These are phyloP conservation scores for Panaeolus cyanescens DNA, from an alignment of 768 basidiomycete species.

Conservation along the genomic window DNA sequence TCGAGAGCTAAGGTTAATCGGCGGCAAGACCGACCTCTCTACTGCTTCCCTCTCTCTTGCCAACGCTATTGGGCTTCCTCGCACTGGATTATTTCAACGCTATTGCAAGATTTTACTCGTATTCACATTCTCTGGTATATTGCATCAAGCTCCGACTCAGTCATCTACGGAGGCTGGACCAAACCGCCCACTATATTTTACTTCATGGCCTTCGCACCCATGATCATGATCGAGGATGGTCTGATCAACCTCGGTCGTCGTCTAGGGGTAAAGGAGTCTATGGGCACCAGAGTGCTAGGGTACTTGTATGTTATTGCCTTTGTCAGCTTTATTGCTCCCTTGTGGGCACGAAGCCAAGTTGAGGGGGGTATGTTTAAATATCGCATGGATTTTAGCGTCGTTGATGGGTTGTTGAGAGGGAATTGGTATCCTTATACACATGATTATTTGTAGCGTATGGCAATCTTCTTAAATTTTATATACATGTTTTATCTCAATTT, in stretches of 20 bases:
- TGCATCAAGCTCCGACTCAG: not conserved
- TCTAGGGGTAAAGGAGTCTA: not conserved
- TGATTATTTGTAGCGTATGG: not conserved
- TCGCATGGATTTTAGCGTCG: not conserved
- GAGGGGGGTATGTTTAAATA: not conserved
- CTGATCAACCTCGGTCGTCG: not conserved
- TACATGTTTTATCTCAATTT: no score
- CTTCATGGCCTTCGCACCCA: not conserved
- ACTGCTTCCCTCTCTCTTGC: constrained; percentile 3
- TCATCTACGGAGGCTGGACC: not conserved
- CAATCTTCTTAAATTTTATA: no score
- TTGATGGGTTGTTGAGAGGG: not conserved
- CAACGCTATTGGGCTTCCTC: not conserved
- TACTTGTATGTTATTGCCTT: not conserved
- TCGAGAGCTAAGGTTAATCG: constrained; percentile 10
- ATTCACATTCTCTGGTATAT: not conserved
- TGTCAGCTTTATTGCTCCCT: not conserved
- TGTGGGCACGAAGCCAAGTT: not conserved
- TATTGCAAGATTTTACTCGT: not conserved
- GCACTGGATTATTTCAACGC: not conserved
- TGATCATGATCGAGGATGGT: not conserved
- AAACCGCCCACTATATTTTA: not conserved
- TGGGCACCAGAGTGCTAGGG: not conserved
- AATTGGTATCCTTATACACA: not conserved
- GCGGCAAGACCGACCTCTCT: constrained; percentile 11